A percentile compares a stretch with the other conserved stretches of the same genome.
Conservation (phyloP, 164 flowering plant species). For the Buxus sempervirens region DNA sequence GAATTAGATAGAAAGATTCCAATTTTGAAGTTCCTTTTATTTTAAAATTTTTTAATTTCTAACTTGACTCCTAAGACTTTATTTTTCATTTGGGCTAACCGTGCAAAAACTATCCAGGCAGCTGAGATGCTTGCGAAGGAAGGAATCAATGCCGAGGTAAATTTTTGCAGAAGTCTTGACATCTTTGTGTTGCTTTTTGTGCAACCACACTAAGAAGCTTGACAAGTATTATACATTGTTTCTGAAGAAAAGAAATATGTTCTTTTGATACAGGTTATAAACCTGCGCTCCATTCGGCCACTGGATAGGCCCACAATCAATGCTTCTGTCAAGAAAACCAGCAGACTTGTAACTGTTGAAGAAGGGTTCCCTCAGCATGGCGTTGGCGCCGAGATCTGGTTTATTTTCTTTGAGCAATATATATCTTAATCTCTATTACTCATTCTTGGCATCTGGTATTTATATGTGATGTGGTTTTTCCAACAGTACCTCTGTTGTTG, state of each 20-base stretch:
- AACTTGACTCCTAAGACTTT: neutral
- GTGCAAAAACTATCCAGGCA: slow-evolving; percentile 47
- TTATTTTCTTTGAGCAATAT: slow-evolving; percentile 7
- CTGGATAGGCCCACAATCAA: slow-evolving; percentile 83
- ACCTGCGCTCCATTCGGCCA: slow-evolving; percentile 90
- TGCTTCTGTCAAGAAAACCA: slow-evolving; percentile 90
- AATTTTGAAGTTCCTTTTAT: no score
- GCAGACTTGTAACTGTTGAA: slow-evolving; percentile 85
- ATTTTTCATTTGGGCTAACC: slow-evolving; percentile 2
- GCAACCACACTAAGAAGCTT: neutral
- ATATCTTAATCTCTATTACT: neutral
- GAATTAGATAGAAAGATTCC: no score
- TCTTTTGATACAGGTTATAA: slow-evolving; percentile 64
- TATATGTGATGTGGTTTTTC: slow-evolving; percentile 6
- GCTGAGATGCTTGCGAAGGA: slow-evolving; percentile 90
- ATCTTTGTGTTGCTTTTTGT: slow-evolving; percentile 1
- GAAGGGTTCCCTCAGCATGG: slow-evolving; percentile 99
- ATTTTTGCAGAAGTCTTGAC: neutral
- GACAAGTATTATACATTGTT: neutral
- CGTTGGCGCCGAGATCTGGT: slow-evolving; percentile 98
- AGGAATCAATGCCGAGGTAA: slow-evolving; percentile 95
- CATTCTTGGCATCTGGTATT: neutral
- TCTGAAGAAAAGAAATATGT: neutral
- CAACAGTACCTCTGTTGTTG: slow-evolving; percentile 72
- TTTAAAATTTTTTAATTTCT: no score